These are phyloP conservation scores for Tylopilus intermedius DNA, from an alignment of 768 basidiomycete genomes.

Conservation along the genomic window DNA sequence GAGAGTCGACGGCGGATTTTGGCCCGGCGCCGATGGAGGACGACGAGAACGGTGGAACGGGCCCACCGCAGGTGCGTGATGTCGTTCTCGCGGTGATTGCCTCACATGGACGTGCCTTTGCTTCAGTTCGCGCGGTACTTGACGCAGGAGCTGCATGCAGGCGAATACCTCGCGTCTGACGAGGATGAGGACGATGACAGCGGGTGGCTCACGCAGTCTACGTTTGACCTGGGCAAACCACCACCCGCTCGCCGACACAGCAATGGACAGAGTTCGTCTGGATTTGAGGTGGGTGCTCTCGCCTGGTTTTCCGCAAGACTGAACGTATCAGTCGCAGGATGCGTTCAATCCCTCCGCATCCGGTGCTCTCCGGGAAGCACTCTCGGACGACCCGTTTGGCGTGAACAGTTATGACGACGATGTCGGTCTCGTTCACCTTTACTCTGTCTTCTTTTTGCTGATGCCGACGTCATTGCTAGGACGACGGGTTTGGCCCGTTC, in stretches of 20 bases:
- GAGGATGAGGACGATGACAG: slow-evolving; percentile 64
- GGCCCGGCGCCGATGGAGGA: slow-evolving; percentile 49
- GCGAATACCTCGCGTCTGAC: slow-evolving; percentile 54
- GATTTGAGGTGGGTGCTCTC: slow-evolving; percentile 51
- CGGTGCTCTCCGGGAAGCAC: slow-evolving; percentile 30
- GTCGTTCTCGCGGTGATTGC: not conserved
- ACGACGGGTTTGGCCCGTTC: slow-evolving; percentile 79
- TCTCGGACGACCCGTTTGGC: slow-evolving; percentile 48
- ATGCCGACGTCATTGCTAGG: slow-evolving; percentile 21
- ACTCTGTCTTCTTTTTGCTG: not conserved
- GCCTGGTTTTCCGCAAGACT: not conserved
- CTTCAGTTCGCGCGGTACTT: slow-evolving; percentile 75
- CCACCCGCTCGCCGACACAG: slow-evolving; percentile 46
- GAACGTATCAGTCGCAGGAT: slow-evolving; percentile 35
- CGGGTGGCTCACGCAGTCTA: slow-evolving; percentile 77
- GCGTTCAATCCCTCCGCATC: slow-evolving; percentile 42
- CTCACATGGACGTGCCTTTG: not conserved
- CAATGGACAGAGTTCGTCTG: slow-evolving; percentile 43
- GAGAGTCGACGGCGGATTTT: slow-evolving; percentile 62
- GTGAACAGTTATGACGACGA: slow-evolving; percentile 41
- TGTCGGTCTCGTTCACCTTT: slow-evolving; percentile 20
- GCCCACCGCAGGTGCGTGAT: slow-evolving; percentile 39
- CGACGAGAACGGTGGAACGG: slow-evolving; percentile 40
- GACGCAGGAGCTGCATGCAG: slow-evolving; percentile 64
- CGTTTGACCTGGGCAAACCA: slow-evolving; percentile 53